Percentiles rank a stretch among this genome's conserved stretches.
Conservation (phyloP, 1,284 basidiomycete genomes). For the Agaricales sp. region DNA sequence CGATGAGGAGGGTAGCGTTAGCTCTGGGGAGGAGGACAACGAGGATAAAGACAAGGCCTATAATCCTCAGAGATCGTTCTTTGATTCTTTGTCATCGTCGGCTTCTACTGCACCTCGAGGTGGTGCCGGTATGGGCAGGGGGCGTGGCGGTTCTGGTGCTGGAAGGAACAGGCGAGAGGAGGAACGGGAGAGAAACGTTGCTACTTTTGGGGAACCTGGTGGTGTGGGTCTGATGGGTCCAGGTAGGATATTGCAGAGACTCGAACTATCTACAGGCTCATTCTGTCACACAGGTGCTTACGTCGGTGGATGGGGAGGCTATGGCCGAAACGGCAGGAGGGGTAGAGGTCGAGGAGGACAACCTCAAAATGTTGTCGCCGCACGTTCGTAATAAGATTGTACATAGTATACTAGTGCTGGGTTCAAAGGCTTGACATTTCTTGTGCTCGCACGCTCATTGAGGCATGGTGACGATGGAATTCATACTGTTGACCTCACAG, state of each 20-base stretch:
- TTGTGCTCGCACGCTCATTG: too few relatives aligned
- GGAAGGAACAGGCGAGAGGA: constrained; percentile 65
- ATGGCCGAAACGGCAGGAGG: constrained; percentile 17
- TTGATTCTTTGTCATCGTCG: constrained; percentile 63
- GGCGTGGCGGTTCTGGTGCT: constrained; percentile 37
- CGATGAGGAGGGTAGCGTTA: constrained; percentile 4
- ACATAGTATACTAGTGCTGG: too few relatives aligned
- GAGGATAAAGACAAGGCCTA: constrained; percentile 37
- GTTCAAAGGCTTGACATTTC: too few relatives aligned
- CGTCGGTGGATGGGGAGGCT: constrained; percentile 37
- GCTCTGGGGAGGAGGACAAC: constrained; percentile 17
- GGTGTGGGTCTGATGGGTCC: constrained; percentile 65
- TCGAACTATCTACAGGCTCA: background rate
- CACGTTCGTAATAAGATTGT: background rate
- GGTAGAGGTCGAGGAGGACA: constrained; percentile 13
- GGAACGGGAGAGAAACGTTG: constrained; percentile 68
- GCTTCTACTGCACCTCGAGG: constrained; percentile 21
- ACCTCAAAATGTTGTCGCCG: background rate
- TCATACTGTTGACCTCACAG: too few relatives aligned
- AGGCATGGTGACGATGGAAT: too few relatives aligned
- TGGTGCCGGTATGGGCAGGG: constrained; percentile 26
- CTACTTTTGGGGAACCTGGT: constrained; percentile 75
- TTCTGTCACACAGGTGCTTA: constrained; percentile 23
- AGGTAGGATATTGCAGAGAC: constrained; percentile 13
- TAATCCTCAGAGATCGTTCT: constrained; percentile 68